phyloP scores from a whole-genome alignment of 1,284 basidiomycete genomes.

The Leccinum pseudoinsigne region DNA sequence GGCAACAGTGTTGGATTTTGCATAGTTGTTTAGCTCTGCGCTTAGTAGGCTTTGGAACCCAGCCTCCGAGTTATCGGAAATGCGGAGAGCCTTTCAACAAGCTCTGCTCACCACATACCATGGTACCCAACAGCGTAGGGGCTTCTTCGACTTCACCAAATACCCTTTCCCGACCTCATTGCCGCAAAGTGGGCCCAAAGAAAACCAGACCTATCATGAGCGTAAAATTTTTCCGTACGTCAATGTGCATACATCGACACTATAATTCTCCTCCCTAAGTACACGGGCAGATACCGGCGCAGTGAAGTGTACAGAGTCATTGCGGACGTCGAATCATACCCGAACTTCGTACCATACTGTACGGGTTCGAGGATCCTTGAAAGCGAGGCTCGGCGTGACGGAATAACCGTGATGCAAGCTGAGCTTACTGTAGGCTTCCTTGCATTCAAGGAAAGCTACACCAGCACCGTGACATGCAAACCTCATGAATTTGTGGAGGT shows the following conservation, averaged over 20 bases:
- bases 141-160: conserved; percentile 41
- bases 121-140: conserved; percentile 17
- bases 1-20: not conserved
- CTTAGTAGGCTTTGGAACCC: not conserved
- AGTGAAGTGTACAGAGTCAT: conserved; percentile 86
- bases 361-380: conserved; percentile 70
- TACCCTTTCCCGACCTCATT: conserved; percentile 43
- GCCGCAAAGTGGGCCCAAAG: conserved; percentile 24
- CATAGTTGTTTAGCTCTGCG: not conserved
- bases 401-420: conserved; percentile 66
- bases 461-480: conserved; percentile 79
- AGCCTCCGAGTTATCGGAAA: conserved; percentile 4
- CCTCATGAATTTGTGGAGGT: conserved; percentile 80
- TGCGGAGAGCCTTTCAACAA: conserved; percentile 23
- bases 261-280: conserved; percentile 9
- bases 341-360: conserved; percentile 90
- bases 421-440: conserved; percentile 91
- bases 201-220: conserved; percentile 53
- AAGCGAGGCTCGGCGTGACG: conserved; percentile 30
- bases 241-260: not conserved
- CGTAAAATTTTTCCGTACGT: conserved; percentile 81
- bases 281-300: conserved; percentile 60
- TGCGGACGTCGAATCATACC: conserved; percentile 86
- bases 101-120: conserved; percentile 2
- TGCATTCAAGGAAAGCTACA: conserved; percentile 85